Conservation (phyloP, 1,284 basidiomycete genomes). For the Chalciporus sp. region DNA sequence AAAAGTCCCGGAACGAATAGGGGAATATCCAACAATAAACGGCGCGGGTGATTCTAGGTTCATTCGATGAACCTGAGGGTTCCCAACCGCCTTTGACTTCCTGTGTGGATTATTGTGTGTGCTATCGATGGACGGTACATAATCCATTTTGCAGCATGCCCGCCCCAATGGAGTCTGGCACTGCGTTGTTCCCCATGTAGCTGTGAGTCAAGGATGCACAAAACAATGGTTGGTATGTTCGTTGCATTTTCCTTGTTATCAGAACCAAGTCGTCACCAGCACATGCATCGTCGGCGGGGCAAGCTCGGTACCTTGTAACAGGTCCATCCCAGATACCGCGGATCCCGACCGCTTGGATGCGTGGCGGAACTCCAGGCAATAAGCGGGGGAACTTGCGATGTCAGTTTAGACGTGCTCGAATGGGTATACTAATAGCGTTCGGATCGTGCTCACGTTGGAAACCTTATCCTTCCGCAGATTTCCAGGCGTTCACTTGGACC, state of each 20-base stretch:
- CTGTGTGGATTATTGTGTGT: slow-evolving; percentile 11
- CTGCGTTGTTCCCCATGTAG: slow-evolving; percentile 8
- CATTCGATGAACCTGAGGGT: slow-evolving; percentile 2
- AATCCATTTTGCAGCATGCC: slow-evolving; percentile 10
- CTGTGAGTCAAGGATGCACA: slow-evolving; percentile 12
- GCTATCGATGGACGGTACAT: slow-evolving; percentile 3
- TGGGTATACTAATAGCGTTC: slow-evolving; percentile 7
- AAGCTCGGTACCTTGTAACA: slow-evolving; percentile 11
- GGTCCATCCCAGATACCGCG: slow-evolving; percentile 11
- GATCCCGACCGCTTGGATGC: slow-evolving; percentile 7
- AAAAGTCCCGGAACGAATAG: slow-evolving; percentile 12
- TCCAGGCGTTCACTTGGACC: slow-evolving; percentile 1
- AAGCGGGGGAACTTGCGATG: slow-evolving; percentile 17
- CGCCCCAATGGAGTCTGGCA: slow-evolving; percentile 15
- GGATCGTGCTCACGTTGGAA: neutral
- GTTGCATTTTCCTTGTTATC: neutral
- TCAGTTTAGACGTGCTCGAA: neutral
- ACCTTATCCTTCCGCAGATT: slow-evolving; percentile 1
- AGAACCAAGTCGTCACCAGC: neutral
- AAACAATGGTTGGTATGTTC: neutral
- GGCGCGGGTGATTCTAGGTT: slow-evolving; percentile 15
- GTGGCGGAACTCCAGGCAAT: slow-evolving; percentile 3
- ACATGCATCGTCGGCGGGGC: slow-evolving; percentile 13
- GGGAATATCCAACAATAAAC: slow-evolving; percentile 16
- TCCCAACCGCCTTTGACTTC: slow-evolving; percentile 17